Base-by-base conservation (phyloP, 1,284 basidiomycete genomes). In the Vanrija pseudolonga region DNA sequence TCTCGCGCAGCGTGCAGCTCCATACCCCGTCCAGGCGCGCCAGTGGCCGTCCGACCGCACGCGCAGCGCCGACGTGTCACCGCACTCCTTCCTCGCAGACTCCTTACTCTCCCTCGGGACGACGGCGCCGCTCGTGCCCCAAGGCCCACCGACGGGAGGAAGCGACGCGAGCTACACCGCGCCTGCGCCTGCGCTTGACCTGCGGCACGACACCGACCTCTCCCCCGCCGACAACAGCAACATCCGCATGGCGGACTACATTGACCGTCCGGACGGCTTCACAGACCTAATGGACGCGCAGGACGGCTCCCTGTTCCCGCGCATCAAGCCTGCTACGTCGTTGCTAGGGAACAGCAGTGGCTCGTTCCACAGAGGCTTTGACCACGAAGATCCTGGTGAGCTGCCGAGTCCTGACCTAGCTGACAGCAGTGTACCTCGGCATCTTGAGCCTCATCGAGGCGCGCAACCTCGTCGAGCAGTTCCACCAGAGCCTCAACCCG, bases 401-500 rank as follows among this genome's bases (percentile, higher is more conserved):
- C 19, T 28, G 23, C 1, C 6, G 17, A 15, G 3, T 44, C 22
- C 5, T 2, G 23, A 17, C 22, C 4, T 19, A 39, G 37, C 23
- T 38, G 14, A 23, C 41, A 23, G 20, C 38, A 40, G 38, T 40
- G 18, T 41, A 41, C 39, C 39, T 20, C 18, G 26, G 47, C 47
- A 26, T 39, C 39, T 24, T 49, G 26, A 38, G 47, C n/a, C 8
- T 39, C 39, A 24, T 26, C 18, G 47, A 49, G 47, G 38, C 47
- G 39, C 17, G 39, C 26, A 38, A 39, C 39, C 47, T 49, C 38
- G 32, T 45, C 32, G 32, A 32, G 9, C 32, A 32, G 28, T 56
- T 56, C 44, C 45, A 51, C 26, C 32, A 45, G 32, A 46, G 50
- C 6, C 44, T 60, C 6, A 55, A 61, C 23, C 50, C 51, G 3